A percentile compares a stretch with the other conserved stretches of the same genome.
These are phyloP conservation scores for Termitomyces sp. DNA, from an alignment of 768 basidiomycete species.

Conservation along the genomic window DNA sequence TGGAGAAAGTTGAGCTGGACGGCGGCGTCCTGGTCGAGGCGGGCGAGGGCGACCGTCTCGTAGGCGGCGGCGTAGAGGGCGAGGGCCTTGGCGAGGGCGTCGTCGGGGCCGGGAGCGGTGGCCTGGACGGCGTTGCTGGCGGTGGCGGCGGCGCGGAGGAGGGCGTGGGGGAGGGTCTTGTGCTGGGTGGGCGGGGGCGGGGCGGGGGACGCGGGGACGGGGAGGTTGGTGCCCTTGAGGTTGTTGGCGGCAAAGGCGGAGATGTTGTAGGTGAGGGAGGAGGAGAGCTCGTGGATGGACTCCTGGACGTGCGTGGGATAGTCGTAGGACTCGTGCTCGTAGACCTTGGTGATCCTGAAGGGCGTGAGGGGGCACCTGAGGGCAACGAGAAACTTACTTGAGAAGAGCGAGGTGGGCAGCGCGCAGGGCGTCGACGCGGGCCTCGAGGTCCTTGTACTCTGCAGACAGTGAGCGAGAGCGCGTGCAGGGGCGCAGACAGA, in stretches of 20 bases:
- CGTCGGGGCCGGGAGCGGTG: constrained; percentile 39
- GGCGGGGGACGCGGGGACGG: constrained; percentile 58
- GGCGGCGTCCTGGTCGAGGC: constrained; percentile 74
- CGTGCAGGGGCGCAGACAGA: background rate
- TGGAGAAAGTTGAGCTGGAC: constrained; percentile 67
- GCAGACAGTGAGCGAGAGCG: background rate
- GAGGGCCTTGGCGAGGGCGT: constrained; percentile 76
- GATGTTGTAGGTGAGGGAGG: constrained; percentile 68
- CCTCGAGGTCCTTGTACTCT: constrained; percentile 97
- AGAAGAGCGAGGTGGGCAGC: constrained; percentile 72
- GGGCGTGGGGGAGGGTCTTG: constrained; percentile 96
- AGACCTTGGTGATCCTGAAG: constrained; percentile 79
- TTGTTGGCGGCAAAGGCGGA: constrained; percentile 85
- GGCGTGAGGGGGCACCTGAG: background rate
- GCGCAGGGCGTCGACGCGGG: constrained; percentile 89
- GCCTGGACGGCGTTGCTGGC: constrained; percentile 50
- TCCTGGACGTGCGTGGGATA: constrained; percentile 90
- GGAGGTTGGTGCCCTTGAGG: constrained; percentile 85
- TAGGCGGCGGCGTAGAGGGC: constrained; percentile 77
- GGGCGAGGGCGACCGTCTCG: constrained; percentile 77
- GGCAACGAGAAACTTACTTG: constrained; percentile 49
- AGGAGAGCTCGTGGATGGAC: constrained; percentile 68
- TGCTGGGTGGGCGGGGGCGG: constrained; percentile 61
- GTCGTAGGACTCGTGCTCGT: constrained; percentile 85
- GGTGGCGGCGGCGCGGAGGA: constrained; percentile 73